phyloP scores from a whole-genome alignment of 257 asterid genomes.

The Ilex aquifolium region DNA sequence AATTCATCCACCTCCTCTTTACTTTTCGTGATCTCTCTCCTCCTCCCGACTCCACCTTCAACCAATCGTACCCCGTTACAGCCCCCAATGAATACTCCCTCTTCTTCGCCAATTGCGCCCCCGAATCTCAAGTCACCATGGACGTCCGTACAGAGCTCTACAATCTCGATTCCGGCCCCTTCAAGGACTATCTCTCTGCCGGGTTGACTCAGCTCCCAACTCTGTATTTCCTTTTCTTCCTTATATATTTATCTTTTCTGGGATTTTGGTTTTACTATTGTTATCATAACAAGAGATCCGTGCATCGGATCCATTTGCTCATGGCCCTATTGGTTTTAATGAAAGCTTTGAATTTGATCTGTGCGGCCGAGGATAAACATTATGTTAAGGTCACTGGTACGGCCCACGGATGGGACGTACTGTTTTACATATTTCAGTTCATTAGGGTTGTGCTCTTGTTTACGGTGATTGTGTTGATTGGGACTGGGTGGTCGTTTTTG shows the following conservation, averaged over 20 bases:
- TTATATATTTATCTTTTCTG: conserved; percentile 52
- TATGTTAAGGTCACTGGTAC: conserved; percentile 93
- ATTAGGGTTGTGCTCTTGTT: conserved; percentile 79
- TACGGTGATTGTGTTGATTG: conserved; percentile 79
- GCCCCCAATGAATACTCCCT: conserved; percentile 81
- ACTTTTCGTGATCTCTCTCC: conserved; percentile 84
- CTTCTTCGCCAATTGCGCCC: conserved; percentile 88
- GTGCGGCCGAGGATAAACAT: conserved; percentile 96
- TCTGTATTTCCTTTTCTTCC: conserved; percentile 54
- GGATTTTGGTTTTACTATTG: conserved; percentile 58
- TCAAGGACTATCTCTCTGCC: conserved; percentile 72
- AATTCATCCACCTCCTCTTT: conserved; percentile 46
- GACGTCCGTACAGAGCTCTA: conserved; percentile 77
- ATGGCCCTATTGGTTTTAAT: conserved; percentile 73
- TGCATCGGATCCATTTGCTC: conserved; percentile 78
- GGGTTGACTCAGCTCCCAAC: conserved; percentile 85
- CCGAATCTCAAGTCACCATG: conserved; percentile 86
- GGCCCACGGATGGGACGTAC: conserved; percentile 97
- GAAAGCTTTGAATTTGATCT: conserved; percentile 83
- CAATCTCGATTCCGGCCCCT: conserved; percentile 65
- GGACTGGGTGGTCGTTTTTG: conserved; percentile 93
- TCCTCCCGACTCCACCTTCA: conserved; percentile 69
- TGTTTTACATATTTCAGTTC: conserved; percentile 92
- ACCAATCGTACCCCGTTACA: conserved; percentile 56
- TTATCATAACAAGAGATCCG: conserved; percentile 49